Percentiles rank a stretch among this genome's conserved stretches.
phyloP scores from a whole-genome alignment of 805 yeast genomes.

The Cephaloascus albidus region DNA sequence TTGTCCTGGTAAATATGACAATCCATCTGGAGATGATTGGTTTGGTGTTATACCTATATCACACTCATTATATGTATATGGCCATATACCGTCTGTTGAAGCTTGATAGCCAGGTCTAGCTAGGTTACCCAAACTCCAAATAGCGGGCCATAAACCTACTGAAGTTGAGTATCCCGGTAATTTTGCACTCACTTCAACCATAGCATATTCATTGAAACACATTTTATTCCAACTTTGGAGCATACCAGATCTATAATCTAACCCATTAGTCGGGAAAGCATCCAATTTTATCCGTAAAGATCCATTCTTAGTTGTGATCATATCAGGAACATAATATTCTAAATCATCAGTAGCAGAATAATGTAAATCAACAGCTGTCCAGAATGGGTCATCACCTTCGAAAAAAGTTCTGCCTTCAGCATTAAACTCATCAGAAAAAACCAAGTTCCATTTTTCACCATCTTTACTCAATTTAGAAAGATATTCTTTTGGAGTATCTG shows the following conservation, averaged over 20 bases:
- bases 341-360: conserved; percentile 33
- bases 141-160: conserved; percentile 28
- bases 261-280: conserved; percentile 23
- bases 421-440: conserved; percentile 31
- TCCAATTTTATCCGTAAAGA: conserved; percentile 25
- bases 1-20: conserved; percentile 28
- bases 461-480: conserved; percentile 8
- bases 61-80: conserved; percentile 25
- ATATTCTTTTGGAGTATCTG: conserved; percentile 27
- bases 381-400: conserved; percentile 34
- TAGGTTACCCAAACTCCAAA: conserved; percentile 28
- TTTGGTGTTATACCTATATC: conserved; percentile 27
- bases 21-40: conserved; percentile 28
- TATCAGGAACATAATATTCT: conserved; percentile 37
- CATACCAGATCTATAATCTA: conserved; percentile 29
- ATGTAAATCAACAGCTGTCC: conserved; percentile 27
- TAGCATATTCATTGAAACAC: conserved; percentile 21
- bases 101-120: conserved; percentile 27
- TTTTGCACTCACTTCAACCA: conserved; percentile 17
- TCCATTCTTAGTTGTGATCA: conserved; percentile 28
- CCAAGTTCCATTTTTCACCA: conserved; percentile 25
- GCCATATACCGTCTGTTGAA: conserved; percentile 28
- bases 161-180: conserved; percentile 21
- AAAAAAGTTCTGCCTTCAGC: conserved; percentile 33
- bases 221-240: conserved; percentile 28